Conservation (phyloP, 805 yeast species). For the Candida michaelii region DNA sequence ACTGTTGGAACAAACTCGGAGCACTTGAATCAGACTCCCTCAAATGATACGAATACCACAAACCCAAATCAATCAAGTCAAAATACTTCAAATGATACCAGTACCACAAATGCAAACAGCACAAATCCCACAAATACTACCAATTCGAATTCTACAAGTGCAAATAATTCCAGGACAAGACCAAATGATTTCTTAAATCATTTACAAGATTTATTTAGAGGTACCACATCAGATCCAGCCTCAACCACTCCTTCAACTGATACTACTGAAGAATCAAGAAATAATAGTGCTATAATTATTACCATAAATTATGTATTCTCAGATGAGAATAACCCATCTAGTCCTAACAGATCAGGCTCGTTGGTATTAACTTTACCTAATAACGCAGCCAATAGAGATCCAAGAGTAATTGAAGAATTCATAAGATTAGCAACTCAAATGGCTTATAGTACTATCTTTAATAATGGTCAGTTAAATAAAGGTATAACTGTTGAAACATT, state of each 20-base stretch:
- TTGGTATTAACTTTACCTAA: slow-evolving; percentile 67
- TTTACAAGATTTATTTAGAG: slow-evolving; percentile 7
- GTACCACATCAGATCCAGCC: not conserved
- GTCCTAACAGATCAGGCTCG: slow-evolving; percentile 52
- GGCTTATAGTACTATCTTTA: slow-evolving; percentile 63
- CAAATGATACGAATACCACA: not conserved
- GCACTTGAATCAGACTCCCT: not conserved
- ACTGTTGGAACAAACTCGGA: not conserved
- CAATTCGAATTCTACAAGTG: not conserved
- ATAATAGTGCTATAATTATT: slow-evolving; percentile 36
- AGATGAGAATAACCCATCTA: slow-evolving; percentile 37
- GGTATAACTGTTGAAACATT: slow-evolving; percentile 58
- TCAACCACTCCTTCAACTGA: slow-evolving; percentile 4
- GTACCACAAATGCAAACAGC: not conserved
- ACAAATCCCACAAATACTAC: not conserved
- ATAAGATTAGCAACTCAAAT: slow-evolving; percentile 67
- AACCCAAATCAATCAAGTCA: not conserved
- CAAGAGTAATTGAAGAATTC: slow-evolving; percentile 58
- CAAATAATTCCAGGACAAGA: not conserved
- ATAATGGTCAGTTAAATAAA: slow-evolving; percentile 45
- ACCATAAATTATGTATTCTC: slow-evolving; percentile 46
- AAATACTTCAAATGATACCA: not conserved
- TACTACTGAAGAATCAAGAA: slow-evolving; percentile 1
- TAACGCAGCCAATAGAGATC: slow-evolving; percentile 57
- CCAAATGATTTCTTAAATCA: slow-evolving; percentile 1